Evolutionary conservation across 306 rosid genomes (phyloP), one percentile per base, ranked within the genome.

Genomic region (Abrus precatorius): DNA sequence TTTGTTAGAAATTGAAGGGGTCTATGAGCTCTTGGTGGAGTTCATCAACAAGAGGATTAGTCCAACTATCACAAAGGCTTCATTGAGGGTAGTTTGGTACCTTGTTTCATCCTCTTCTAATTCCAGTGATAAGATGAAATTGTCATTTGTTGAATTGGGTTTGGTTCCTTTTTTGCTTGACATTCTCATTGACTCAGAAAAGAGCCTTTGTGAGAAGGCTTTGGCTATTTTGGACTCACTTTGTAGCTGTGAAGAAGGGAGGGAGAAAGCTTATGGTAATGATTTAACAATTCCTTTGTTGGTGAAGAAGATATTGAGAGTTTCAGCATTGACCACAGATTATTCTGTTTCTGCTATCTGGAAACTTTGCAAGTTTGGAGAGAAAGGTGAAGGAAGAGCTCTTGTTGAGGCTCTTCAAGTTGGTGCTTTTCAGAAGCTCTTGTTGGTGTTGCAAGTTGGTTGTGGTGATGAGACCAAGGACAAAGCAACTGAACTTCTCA

Each of bases 391-490:
- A 60, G 90, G 66, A 29, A 88, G 41, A 61, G 88, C 72, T 54
- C 56, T 89, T 32, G 77, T 88, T 45, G 97, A 90, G 70, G 92
- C 92, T 32, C 89, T 92, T 84, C 92, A 90, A 85, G 93, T 86
- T 66, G 97, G 97, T 32, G 90, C 91, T 0, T 92, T 92, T 80
- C 95, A 92, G 84, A 92, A 92, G 80, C 85, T 92, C 3, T 68
- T 92, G 84, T 13, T 92, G 76, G 87, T 89, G 4, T 82, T 92
- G 48, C 97, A 92, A 65, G 87, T 92, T 56, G 89, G 92, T 55
- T 87, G 92, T 76, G 86, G 88, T 0, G 90, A 87, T 36, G 87
- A 84, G 57, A 85, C 87, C 1, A 92, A 91, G 64, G 93, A 86
- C 45, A 92, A 88, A 81, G 85, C 85, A 3, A 90, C 90, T 14